Evolutionary conservation across 805 yeast genomes (phyloP).

Genomic region (Wickerhamomyces bovis): DNA sequence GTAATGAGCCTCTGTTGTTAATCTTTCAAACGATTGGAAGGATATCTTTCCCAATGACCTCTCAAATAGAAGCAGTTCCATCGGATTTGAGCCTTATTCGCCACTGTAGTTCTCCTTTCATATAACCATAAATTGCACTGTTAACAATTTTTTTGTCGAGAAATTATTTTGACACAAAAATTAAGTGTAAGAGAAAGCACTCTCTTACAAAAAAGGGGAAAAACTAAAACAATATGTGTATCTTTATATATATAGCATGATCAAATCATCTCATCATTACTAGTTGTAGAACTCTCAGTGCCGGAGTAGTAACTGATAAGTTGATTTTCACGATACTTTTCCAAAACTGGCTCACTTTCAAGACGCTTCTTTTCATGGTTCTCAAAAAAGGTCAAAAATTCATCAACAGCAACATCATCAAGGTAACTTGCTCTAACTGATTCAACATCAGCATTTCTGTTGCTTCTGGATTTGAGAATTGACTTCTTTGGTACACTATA

Average conservation of each 20-base stretch:
- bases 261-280: neutral
- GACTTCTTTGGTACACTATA: conserved; percentile 22
- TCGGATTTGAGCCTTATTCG: neutral
- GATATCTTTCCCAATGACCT: conserved; percentile 8
- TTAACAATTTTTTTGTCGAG: neutral
- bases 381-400: conserved; percentile 31
- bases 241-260: too few species aligned
- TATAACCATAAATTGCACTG: too few species aligned
- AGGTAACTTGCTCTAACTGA: conserved; percentile 31
- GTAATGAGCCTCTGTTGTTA: conserved; percentile 21
- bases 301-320: conserved; percentile 29
- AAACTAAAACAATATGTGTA: too few species aligned
- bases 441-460: conserved; percentile 31
- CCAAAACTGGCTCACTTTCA: conserved; percentile 28
- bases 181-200: too few species aligned
- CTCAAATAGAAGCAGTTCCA: conserved; percentile 12
- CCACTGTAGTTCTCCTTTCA: neutral
- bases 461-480: conserved; percentile 31
- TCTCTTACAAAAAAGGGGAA: too few species aligned
- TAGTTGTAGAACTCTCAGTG: neutral
- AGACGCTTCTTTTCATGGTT: conserved; percentile 30
- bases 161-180: neutral
- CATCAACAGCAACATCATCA: conserved; percentile 31
- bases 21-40: conserved; percentile 7
- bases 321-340: conserved; percentile 32